These are phyloP conservation scores for Saccharomyces hybrid DNA, from an alignment of 1,139 yeast genomes.

Conservation along the genomic window DNA sequence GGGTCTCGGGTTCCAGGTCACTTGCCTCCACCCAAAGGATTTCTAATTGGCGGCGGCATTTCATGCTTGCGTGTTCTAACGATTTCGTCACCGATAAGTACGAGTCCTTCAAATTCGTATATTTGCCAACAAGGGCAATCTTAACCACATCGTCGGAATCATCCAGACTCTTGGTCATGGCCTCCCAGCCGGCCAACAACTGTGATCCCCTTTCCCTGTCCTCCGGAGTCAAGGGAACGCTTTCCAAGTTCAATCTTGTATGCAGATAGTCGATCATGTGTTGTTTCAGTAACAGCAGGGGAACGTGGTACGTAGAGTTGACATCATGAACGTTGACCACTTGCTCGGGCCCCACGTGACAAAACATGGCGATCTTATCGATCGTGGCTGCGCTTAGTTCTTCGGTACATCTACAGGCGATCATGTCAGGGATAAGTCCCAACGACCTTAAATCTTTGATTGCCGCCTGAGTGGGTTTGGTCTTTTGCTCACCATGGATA, in stretches of 20 bases:
- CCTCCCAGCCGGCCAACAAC: conserved; percentile 71
- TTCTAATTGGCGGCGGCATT: conserved; percentile 72
- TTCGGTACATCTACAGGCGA: conserved; percentile 94
- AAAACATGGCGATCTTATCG: conserved; percentile 79
- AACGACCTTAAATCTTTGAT: conserved; percentile 91
- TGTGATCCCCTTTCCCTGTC: conserved; percentile 58
- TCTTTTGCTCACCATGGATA: conserved; percentile 96
- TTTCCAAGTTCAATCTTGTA: conserved; percentile 54
- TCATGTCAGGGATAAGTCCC: conserved; percentile 95
- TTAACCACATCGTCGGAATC: conserved; percentile 78
- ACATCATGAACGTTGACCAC: conserved; percentile 97
- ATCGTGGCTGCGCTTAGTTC: conserved; percentile 29
- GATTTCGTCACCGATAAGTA: conserved; percentile 92
- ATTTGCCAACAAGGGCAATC: conserved; percentile 95
- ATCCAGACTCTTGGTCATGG: conserved; percentile 70
- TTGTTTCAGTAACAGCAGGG: conserved; percentile 82
- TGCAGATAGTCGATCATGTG: conserved; percentile 69
- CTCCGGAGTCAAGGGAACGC: conserved; percentile 38
- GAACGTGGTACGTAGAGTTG: conserved; percentile 95
- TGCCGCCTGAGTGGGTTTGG: conserved; percentile 99
- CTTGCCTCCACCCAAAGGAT: conserved; percentile 96
- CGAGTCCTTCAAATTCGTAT: conserved; percentile 90
- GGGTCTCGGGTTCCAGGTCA: conserved; percentile 72
- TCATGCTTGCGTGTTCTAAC: conserved; percentile 90
- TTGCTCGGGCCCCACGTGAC: conserved; percentile 97